Base-by-base conservation (phyloP, 2,329 filamentous ascomycete species). In the Periconia digitata region DNA sequence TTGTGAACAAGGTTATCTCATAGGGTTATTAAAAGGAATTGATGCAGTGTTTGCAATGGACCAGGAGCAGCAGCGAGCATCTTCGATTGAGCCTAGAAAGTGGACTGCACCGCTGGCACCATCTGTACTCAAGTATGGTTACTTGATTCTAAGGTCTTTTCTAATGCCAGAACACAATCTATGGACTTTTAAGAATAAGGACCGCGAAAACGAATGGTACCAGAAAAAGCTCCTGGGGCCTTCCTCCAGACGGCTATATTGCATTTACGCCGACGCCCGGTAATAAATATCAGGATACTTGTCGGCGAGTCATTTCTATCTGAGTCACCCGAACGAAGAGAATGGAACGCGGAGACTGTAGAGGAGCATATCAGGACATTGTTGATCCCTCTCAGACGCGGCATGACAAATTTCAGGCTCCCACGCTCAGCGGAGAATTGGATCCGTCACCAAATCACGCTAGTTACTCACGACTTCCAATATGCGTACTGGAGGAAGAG, bases 171-270 rank as follows among this genome's bases (percentile, higher is more conserved):
- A 27, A 29, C 7, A 27, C 12, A 27, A 42, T 38, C 16, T 22
- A 12, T 24, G 42, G 42, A 13, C 17, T 38, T 44, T 42, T 24
- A 42, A 32, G 24, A 32, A 42, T 21, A 8, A 32, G 22, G 29
- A 44, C 29, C 29, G 13, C 17, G 41, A 36, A 35, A 23, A 20
- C 1, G 8, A 44, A 23, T 34, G 27, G 15, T 37, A 2, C 29
- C 18, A 23, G 29, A 1, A 23, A 17, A 38, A 22, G 21, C 43
- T 17, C 34, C 43, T 20, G 23, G 27, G 39, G 6, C 13, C 6
- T 47, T 47, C 32, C 27, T 47, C 38, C 44, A 47, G 34, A 43
- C 38, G 15, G 22, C 29, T 13, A 36, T 47, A 35, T 29, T 47
- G 29, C 44, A 46, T 10, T 40, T 46, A 40, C 43, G 43, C 27